phyloP scores from a whole-genome alignment of 768 basidiomycete genomes.

The Boletus vermiculosoides region DNA sequence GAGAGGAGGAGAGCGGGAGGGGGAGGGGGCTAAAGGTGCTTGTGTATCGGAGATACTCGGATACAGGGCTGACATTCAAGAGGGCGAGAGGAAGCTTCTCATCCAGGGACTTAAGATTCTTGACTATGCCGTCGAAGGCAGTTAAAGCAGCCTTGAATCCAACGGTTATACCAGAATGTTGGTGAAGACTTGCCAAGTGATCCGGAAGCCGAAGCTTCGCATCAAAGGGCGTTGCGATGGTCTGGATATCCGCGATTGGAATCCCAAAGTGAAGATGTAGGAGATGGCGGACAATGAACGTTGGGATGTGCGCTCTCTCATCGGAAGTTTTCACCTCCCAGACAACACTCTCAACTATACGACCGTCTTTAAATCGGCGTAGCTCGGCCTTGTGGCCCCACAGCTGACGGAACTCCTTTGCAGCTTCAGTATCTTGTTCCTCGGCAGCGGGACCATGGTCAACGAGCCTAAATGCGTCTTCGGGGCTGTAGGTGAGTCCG shows the following conservation, averaged over 20 bases:
- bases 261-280: conserved; percentile 78
- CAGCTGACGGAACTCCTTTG: conserved; percentile 69
- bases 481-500: conserved; percentile 72
- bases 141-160: conserved; percentile 73
- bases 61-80: conserved; percentile 70
- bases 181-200: conserved; percentile 42
- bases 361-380: conserved; percentile 93
- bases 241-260: conserved; percentile 45
- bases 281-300: conserved; percentile 70
- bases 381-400: conserved; percentile 95
- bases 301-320: conserved; percentile 76
- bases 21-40: conserved; percentile 81
- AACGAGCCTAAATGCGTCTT: conserved; percentile 78
- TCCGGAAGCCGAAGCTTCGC: conserved; percentile 57
- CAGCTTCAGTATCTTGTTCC: conserved; percentile 49
- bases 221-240: conserved; percentile 62
- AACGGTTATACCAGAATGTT: conserved; percentile 35
- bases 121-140: conserved; percentile 80
- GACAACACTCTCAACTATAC: conserved; percentile 91
- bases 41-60: conserved; percentile 79
- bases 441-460: conserved; percentile 88
- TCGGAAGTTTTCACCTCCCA: conserved; percentile 87
- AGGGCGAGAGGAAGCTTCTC: conserved; percentile 74
- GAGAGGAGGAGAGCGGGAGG: conserved; percentile 50
- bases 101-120: conserved; percentile 70